Conservation (phyloP, 805 yeast genomes). For the Saturnispora saitoi region DNA sequence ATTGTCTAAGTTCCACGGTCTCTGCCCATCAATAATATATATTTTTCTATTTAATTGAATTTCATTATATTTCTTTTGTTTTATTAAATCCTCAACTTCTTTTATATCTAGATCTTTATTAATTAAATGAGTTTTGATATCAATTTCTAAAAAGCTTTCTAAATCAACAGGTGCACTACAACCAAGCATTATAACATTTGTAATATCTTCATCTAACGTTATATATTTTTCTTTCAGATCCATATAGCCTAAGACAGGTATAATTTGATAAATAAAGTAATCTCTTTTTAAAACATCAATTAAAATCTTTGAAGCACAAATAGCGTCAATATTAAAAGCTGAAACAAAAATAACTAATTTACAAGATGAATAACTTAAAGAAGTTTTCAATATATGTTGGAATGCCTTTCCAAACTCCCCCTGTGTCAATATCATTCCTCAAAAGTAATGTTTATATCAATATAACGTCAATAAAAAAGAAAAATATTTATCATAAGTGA, state of each 20-base stretch:
- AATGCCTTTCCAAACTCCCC: slow-evolving; percentile 60
- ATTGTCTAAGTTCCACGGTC: slow-evolving; percentile 97
- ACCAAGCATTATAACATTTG: slow-evolving; percentile 73
- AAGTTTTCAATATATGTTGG: slow-evolving; percentile 56
- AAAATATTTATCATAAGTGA: neutral
- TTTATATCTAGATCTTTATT: slow-evolving; percentile 16
- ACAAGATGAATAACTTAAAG: slow-evolving; percentile 88
- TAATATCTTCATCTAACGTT: slow-evolving; percentile 63
- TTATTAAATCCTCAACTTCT: slow-evolving; percentile 1
- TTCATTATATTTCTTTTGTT: slow-evolving; percentile 1
- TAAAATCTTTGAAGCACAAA: slow-evolving; percentile 79
- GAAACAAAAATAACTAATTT: slow-evolving; percentile 81
- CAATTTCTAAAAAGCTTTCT: slow-evolving; percentile 61
- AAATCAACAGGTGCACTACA: slow-evolving; percentile 92
- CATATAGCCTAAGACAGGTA: slow-evolving; percentile 88
- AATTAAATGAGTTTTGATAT: slow-evolving; percentile 42
- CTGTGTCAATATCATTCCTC: slow-evolving; percentile 65
- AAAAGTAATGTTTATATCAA: neutral
- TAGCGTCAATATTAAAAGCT: slow-evolving; percentile 82
- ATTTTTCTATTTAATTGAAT: slow-evolving; percentile 45
- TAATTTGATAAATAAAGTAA: slow-evolving; percentile 75
- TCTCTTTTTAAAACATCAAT: slow-evolving; percentile 66
- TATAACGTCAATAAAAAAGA: neutral
- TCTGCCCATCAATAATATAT: slow-evolving; percentile 81
- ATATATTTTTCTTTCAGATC: slow-evolving; percentile 60